These are phyloP conservation scores for Trichophyton benhamiae DNA, from an alignment of 2,329 filamentous ascomycete species.

Conservation along the genomic window DNA sequence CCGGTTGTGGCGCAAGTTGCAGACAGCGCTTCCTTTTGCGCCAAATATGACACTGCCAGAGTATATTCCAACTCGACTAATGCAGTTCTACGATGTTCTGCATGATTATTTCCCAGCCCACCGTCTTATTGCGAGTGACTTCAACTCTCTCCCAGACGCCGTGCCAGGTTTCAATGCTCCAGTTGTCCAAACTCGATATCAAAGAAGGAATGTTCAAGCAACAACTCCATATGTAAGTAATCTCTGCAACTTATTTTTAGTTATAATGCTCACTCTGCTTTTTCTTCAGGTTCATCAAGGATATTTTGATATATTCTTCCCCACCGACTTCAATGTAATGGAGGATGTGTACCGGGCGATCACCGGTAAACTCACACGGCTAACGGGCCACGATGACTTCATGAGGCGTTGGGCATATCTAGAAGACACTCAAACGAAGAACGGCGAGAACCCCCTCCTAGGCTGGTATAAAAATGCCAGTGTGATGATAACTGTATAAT, in stretches of 20 bases:
- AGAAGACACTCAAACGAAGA: conserved; percentile 76
- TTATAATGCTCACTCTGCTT: neutral
- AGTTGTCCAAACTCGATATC: conserved; percentile 89
- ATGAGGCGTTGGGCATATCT: conserved; percentile 80
- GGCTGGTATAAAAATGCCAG: conserved; percentile 93
- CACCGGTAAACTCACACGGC: conserved; percentile 79
- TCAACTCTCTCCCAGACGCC: conserved; percentile 72
- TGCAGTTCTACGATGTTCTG: conserved; percentile 93
- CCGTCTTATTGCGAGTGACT: conserved; percentile 78
- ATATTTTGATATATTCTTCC: conserved; percentile 98
- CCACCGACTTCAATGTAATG: conserved; percentile 83
- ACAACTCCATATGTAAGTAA: conserved; percentile 72
- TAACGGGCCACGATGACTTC: conserved; percentile 80
- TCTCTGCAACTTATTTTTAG: neutral
- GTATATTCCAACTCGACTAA: conserved; percentile 85
- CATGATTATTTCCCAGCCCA: conserved; percentile 82
- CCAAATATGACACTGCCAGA: conserved; percentile 71
- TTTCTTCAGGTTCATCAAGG: conserved; percentile 76
- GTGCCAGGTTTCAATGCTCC: conserved; percentile 78
- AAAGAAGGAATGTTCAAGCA: conserved; percentile 76
- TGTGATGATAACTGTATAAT: conserved; percentile 72
- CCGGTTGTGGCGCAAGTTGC: conserved; percentile 48
- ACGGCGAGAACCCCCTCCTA: conserved; percentile 84
- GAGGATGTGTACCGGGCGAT: conserved; percentile 87
- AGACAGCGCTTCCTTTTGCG: conserved; percentile 54